Base-by-base conservation (phyloP, 2,329 filamentous ascomycete species). In the Paracorniculantispora psalliotae region DNA sequence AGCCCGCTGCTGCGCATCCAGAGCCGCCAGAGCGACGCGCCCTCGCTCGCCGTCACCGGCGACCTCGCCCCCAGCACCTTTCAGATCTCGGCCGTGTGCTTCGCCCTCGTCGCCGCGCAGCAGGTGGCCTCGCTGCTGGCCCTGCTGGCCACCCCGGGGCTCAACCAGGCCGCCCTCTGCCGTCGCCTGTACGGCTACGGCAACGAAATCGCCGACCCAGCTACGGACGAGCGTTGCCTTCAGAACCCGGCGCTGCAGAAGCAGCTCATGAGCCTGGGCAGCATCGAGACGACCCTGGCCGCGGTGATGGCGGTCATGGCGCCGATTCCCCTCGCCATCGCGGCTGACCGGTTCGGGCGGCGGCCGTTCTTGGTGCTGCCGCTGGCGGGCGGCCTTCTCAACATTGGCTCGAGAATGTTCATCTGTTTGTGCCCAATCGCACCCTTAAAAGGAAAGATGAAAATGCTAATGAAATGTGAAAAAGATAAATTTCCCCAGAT, bases 1-100 rank as follows among this genome's bases (percentile, higher is more conserved):
- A 54, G 51, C 39, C 51, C 51, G 41, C 26, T 54, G 51, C 51
- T 54, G 39, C 51, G 51, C 26, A 46, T 54, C 26, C 51, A 54
- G 39, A 54, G 51, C 41, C 51, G 51, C 51, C 9, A 17, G 26
- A 54, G 51, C 41, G 51, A 54, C 26, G 51, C 37, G 39, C 26
- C 26, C 15, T 44, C 25, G 3, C 21, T 46, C 19, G 23, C 39
- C 19, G 17, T 46, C 41, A n/a, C 51, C 51, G 33, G n/a, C n/a
- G n/a, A 51, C 33, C 35, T 43, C 25, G n/a, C 51, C 51, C 51
- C 51, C 25, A 54, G 51, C 39, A 15, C 51, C 25, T 30, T 23
- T 10, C 39, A 33, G 2, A 10, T 46, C 25, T 33, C 51, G 9
- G 39, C 23, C 10, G 12, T 44, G 1, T 46, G 51, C 37, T 6